A percentile compares a stretch with the other conserved stretches of the same genome.
These are phyloP conservation scores for Botrytis pseudocinerea DNA, from an alignment of 2,329 filamentous ascomycete species.

Conservation along the genomic window DNA sequence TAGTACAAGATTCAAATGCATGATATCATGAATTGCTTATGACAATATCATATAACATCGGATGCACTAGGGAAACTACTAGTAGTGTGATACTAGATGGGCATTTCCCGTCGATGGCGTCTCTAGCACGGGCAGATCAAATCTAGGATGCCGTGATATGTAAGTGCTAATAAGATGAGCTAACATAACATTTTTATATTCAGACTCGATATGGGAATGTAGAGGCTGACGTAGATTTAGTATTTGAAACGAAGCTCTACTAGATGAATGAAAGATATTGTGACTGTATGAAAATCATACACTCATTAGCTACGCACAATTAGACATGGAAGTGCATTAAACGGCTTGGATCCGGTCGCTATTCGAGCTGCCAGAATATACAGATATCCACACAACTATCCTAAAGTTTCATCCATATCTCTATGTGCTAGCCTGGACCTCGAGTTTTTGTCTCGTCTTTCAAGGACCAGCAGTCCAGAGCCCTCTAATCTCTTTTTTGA, in stretches of 20 bases:
- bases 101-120: background rate
- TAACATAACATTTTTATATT: background rate
- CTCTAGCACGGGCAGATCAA: background rate
- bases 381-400: background rate
- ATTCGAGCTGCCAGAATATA: background rate
- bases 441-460: no score
- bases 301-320: no score
- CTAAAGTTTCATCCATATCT: background rate
- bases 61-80: background rate
- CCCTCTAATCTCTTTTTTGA: no score
- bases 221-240: background rate
- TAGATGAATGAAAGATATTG: background rate
- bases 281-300: background rate
- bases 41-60: background rate
- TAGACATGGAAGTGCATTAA: background rate
- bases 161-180: background rate
- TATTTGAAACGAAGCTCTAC: background rate
- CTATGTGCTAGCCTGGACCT: no score
- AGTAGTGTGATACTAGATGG: background rate
- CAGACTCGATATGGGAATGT: background rate
- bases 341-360: no score
- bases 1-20: background rate
- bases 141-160: background rate
- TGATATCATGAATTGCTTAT: constrained; percentile 6
- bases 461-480: no score